These are phyloP conservation scores for Starmerella scarabaei DNA, from an alignment of 805 yeast genomes.

Conservation along the genomic window DNA sequence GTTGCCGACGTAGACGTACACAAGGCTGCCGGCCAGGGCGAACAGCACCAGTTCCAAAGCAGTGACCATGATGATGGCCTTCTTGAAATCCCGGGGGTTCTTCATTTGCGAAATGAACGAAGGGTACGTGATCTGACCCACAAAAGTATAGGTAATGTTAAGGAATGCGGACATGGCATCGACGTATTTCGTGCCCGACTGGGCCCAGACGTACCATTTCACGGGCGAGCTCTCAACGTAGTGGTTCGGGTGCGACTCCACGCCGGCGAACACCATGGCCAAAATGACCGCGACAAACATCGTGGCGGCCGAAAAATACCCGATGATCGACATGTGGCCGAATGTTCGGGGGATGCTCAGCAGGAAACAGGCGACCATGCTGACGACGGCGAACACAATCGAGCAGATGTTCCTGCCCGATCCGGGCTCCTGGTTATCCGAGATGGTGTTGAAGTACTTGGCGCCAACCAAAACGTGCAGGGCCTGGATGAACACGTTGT, in stretches of 20 bases:
- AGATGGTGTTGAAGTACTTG: constrained; percentile 43
- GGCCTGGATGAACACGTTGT: constrained; percentile 46
- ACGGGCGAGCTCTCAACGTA: constrained; percentile 32
- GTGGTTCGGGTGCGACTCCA: constrained; percentile 37
- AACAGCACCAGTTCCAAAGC: constrained; percentile 38
- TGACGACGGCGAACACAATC: constrained; percentile 39
- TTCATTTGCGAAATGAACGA: constrained; percentile 50
- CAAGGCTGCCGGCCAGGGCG: constrained; percentile 43
- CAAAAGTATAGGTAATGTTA: constrained; percentile 50
- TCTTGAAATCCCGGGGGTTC: constrained; percentile 43
- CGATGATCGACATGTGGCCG: constrained; percentile 39
- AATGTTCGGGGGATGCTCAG: constrained; percentile 47
- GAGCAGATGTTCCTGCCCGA: constrained; percentile 33
- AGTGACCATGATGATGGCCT: constrained; percentile 43
- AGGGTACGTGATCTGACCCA: constrained; percentile 52
- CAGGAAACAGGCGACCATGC: constrained; percentile 38
- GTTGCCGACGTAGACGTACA: constrained; percentile 45
- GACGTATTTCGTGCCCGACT: constrained; percentile 40
- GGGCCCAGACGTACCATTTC: constrained; percentile 38
- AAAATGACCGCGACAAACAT: constrained; percentile 45
- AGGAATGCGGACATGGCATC: constrained; percentile 43
- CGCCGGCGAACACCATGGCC: constrained; percentile 42
- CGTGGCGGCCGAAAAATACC: constrained; percentile 41
- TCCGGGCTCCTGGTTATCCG: constrained; percentile 27
- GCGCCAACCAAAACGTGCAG: constrained; percentile 50